Evolutionary conservation across 2,329 filamentous ascomycete genomes (phyloP), one percentile per base, ranked within the genome.

Genomic region (Colletotrichum abscissum): DNA sequence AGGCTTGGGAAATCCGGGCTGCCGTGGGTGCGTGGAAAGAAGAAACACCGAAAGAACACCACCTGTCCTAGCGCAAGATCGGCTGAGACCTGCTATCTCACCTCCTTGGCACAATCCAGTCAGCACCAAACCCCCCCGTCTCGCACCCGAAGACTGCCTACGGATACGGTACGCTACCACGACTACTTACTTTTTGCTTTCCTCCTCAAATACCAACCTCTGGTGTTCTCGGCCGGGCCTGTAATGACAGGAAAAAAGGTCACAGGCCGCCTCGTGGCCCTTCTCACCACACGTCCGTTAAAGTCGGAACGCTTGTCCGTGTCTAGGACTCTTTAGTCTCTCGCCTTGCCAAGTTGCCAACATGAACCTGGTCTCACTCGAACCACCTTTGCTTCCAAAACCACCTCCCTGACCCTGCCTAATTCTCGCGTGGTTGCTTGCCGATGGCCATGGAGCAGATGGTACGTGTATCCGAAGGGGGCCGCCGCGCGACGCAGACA

Each of bases 21-120:
- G 11, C 26, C 42, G 38, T 30, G 26, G 16, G 28, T 57, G 49
- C n/a, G 22, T 49, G 38, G 26, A 19, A 56, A 46, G 56, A 72
- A 52, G 33, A 63, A 33, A 35, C 63, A 49, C 52, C 28, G 3
- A 16, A 69, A 54, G 33, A 42, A 35, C 46, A 30, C 56, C 58
- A 24, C n/a, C 35, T 16, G 73, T 74, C 75, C 75, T 78, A 76
- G 76, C 77, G 78, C 69, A 8, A 73, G 73, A 76, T 76, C 75
- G 76, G 77, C 76, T 77, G 77, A 78, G 77, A 78, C 78, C 75
- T 78, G 76, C 77, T 75, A 78, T 78, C 74, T 71, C 60, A 35
- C 5, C 8, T 49, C 28, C 28, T 30, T 49, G 42, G 42, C 42
- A 49, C 14, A 58, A 14, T 30, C 16, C 55, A 12, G 55, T 33